These are phyloP conservation scores for Annulohypoxylon bovei DNA, from an alignment of 495 filamentous ascomycete genomes.

Conservation along the genomic window DNA sequence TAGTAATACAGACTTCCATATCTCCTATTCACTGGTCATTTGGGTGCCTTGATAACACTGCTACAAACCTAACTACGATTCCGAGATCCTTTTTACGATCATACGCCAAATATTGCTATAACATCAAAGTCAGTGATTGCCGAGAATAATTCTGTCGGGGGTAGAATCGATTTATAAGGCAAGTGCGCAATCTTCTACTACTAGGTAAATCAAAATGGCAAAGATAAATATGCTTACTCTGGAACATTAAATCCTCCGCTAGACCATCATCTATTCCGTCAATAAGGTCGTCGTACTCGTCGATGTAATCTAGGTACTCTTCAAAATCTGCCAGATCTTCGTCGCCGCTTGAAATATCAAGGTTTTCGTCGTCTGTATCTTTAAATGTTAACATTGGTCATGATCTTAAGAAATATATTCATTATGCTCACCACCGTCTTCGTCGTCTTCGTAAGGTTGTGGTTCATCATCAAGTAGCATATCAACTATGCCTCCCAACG, in stretches of 20 bases:
- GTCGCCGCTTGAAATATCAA: neutral
- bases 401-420: neutral
- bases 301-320: neutral
- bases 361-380: constrained; percentile 8
- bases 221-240: neutral
- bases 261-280: neutral
- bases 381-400: neutral
- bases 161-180: no score
- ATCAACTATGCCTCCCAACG: neutral
- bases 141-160: neutral
- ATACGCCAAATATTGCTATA: neutral
- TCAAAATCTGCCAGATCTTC: neutral
- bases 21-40: neutral
- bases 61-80: neutral
- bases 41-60: neutral
- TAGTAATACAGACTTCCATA: neutral
- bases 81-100: neutral
- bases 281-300: neutral
- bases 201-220: neutral
- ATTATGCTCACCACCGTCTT: neutral
- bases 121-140: neutral
- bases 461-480: neutral
- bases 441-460: neutral
- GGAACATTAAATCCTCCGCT: neutral
- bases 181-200: neutral